Evolutionary conservation across 345 rosid species (phyloP).

Genomic region (Boechera divaricarpa): DNA sequence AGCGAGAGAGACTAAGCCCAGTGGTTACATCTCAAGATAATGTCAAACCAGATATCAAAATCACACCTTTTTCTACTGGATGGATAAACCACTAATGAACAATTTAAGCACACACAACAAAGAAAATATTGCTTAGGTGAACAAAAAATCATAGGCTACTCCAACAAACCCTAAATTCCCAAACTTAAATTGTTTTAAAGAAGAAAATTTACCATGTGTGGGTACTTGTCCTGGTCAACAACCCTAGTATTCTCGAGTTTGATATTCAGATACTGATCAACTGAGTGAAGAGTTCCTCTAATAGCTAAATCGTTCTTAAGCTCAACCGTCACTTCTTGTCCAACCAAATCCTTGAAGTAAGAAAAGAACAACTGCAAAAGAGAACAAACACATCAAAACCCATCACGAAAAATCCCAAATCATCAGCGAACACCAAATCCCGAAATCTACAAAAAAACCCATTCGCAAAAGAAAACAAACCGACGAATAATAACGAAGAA

Average conservation of each 20-base stretch:
- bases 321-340: slow-evolving; percentile 99
- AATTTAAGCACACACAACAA: slow-evolving; percentile 6
- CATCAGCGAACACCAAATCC: too few species aligned
- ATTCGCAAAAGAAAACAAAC: background rate
- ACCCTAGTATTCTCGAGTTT: slow-evolving; percentile 99
- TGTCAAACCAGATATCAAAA: slow-evolving; percentile 12
- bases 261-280: slow-evolving; percentile 98
- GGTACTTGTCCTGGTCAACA: slow-evolving; percentile 98
- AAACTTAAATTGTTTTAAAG: background rate
- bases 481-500: slow-evolving; percentile 22
- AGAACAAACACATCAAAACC: background rate
- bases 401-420: slow-evolving; percentile 25
- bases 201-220: slow-evolving; percentile 79
- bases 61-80: slow-evolving; percentile 7
- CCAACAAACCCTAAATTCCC: slow-evolving; percentile 18
- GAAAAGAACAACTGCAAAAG: slow-evolving; percentile 92
- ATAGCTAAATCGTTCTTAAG: slow-evolving; percentile 98
- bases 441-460: background rate
- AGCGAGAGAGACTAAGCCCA: background rate
- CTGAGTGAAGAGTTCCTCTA: slow-evolving; percentile 98
- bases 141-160: background rate
- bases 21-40: background rate
- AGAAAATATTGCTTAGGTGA: background rate
- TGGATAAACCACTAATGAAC: slow-evolving; percentile 9
- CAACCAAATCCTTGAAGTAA: slow-evolving; percentile 99